Evolutionary conservation across 805 yeast genomes (phyloP), one percentile per base, ranked within the genome.

Genomic region (Clavispora vitiphila): DNA sequence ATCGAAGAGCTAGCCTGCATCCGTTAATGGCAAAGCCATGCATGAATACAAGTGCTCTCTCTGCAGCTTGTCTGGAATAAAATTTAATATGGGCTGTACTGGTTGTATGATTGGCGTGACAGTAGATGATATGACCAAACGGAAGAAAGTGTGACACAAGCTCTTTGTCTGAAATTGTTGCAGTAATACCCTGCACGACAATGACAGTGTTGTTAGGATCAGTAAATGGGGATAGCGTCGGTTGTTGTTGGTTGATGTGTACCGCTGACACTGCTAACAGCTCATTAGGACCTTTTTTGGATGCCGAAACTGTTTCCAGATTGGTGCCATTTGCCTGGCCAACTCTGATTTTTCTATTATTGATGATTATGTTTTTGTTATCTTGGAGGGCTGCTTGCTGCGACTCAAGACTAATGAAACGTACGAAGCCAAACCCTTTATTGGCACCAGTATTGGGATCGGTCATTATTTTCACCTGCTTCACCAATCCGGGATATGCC

Each of bases 351-450:
- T 95, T 83, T 50, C 90, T 71, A 14, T 85, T 83, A 41, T 83
- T 81, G 35, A 88, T 62, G 30, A 78, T 67, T 15, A 72, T 72
- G 4, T 96, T 95, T 62, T 85, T 90, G 95, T 88, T 86, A 56
- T 86, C 95, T 18, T 71, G 56, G 31, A 87, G 60, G 0, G 96
- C 88, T 39, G 80, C 73, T 51, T 80, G 82, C 61, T 83, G 88
- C 30, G 83, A 88, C 9, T 72, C 71, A 46, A 77, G 81, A 43
- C 74, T 73, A 26, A 71, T 55, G 57, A 89, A 88, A 47, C 86
- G 78, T n/a, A 88, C 86, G 67, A 90, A 90, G 2, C 96, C 97
- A 61, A 84, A 89, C 10, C 96, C 96, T 56, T 86, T 81, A 6
- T 91, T 77, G 37, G 72, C 72, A 23, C 83, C 82, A 1, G 95